Evolutionary conservation across 345 rosid species (phyloP).

Genomic region (Rhodomyrtus tomentosa): DNA sequence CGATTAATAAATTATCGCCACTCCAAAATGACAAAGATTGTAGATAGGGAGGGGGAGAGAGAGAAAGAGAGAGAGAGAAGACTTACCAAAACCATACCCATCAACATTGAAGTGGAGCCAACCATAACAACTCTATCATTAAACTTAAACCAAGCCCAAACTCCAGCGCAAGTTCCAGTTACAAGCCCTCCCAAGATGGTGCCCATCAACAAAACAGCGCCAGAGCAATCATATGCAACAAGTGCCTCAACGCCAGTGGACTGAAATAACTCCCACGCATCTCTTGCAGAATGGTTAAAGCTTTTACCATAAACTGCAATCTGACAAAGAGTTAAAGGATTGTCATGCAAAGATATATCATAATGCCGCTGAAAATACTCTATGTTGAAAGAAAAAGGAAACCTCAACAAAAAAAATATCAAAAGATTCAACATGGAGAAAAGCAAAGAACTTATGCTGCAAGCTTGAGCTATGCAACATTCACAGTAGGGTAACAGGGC

Average conservation of each 20-base stretch:
- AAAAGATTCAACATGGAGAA: not conserved
- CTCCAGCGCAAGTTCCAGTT: constrained; percentile 73
- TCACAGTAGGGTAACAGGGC: not conserved
- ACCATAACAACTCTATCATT: constrained; percentile 67
- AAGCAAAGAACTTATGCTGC: not conserved
- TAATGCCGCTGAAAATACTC: not conserved
- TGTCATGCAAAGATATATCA: not conserved
- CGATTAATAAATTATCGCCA: not conserved
- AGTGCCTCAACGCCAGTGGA: constrained; percentile 98
- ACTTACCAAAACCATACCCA: constrained; percentile 94
- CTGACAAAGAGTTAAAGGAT: constrained; percentile 19
- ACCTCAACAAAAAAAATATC: not conserved
- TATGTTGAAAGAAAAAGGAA: not conserved
- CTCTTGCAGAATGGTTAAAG: constrained; percentile 90
- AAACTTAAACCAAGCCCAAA: constrained; percentile 72
- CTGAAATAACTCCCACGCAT: constrained; percentile 96
- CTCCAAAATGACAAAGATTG: not conserved
- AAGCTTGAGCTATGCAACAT: not conserved
- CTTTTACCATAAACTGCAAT: constrained; percentile 90
- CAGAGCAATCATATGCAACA: constrained; percentile 91
- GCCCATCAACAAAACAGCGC: constrained; percentile 91
- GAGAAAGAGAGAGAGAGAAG: not conserved
- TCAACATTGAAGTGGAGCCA: constrained; percentile 86
- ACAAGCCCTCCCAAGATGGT: constrained; percentile 84
- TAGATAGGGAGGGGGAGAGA: not conserved